Evolutionary conservation across 1,284 basidiomycete genomes (phyloP), one percentile per base, ranked within the genome.

Genomic region (Mycosarcoma maydis): DNA sequence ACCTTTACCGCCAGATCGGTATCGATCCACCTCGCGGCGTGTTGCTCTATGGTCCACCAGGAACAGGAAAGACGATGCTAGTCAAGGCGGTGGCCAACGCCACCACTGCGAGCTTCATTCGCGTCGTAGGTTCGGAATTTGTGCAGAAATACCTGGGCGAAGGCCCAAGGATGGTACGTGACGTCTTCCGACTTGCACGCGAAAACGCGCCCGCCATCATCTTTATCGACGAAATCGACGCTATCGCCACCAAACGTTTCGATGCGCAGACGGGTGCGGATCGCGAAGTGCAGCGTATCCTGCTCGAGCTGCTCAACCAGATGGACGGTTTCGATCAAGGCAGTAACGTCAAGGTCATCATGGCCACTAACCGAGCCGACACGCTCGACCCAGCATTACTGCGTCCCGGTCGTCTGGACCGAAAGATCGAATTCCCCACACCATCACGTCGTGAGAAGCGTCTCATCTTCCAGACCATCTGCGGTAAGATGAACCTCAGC

Each of bases 251-350:
- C 34, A 99, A 98, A 84, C 94, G 96, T 82, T 99, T 99, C 85
- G 96, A 98, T 80, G 96, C 96, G 4, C 96, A 99, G 83, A 98
- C 96, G 1, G 96, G 96, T 80, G 96, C 96, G 13, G 96, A 99
- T 84, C 88, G 96, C 74, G 96, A 99, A 84, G 96, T 99, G 17
- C 96, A 99, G 83, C 92, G 96, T 84, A 98, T 99, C 80, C 83
- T 99, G 70, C 88, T 99, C n/a, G 96, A 99, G 82, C 85, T 99
- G 62, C 86, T 99, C 64, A 98, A 97, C 82, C 96, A 99, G 82
- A 99, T 99, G 96, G 96, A 99, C 79, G 96, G 96, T 70, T 99
- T 99, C 84, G 96, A 99, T 83, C 96, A 99, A 83, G 92, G 92
- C 6, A 95, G 92, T 82, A 98, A 95, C 77, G 96, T 99, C 82